Base-by-base conservation (phyloP, 352 stramenopile genomes). In the Lagenidium giganteum region DNA sequence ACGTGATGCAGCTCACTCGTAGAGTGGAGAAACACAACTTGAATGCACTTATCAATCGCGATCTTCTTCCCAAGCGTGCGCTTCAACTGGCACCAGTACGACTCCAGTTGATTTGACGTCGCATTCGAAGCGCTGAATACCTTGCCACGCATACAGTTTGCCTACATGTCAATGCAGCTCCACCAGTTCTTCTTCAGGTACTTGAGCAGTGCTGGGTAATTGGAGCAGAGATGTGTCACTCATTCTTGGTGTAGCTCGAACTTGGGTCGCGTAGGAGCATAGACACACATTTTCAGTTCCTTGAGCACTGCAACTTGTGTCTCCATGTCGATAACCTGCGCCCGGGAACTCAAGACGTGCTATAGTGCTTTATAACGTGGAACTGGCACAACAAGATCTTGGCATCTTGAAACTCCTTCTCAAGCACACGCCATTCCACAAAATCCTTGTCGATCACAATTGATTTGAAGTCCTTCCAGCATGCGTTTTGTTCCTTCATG, bases 401-500 rank as follows among this genome's bases (percentile, higher is more conserved):
- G 2, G 44, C 24, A 3, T 26, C 1, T 2, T 41, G 45, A 39
- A 61, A 40, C 3, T 40, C 23, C 4, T 46, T 20, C 1, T 54
- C 16, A 2, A 54, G 29, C 0, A 54, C 29, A 11, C 0, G 1
- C 51, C 46, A 66, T 16, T 61, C 56, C 1, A 8, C 50, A 14
- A 51, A 56, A 25, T 66, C 56, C 23, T 66, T 66, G 33, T 61
- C 56, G n/a, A 66, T 66, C 0, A 61, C 33, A 11, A 57, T 23
- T 1, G 56, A 57, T n/a, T 46, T 20, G 1, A 58, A 47, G 5
- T 47, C 27, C 1, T 21, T 14, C 1, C 20, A 41, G 1, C 26
- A 18, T 8, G 47, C 39, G 41, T 54, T 46, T 8, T 2, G 3
- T 5, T 41, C 18, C 5, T 42, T 28, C 23, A 67, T 58, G 23